Evolutionary conservation across 495 filamentous ascomycete species (phyloP).

Genomic region (Glutinoglossum americanum): DNA sequence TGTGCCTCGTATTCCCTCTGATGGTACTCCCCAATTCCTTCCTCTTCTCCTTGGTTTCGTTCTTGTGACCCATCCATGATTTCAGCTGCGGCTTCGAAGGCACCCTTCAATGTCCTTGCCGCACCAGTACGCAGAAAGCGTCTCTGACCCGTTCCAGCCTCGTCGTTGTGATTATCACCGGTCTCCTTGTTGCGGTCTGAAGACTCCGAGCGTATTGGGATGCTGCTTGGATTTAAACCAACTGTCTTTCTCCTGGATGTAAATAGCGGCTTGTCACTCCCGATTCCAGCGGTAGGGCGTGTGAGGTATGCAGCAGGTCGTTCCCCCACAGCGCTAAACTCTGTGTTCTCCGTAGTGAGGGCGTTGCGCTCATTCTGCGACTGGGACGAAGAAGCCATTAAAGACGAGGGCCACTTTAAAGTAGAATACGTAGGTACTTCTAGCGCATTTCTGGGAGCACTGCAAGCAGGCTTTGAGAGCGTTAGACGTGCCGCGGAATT

Average conservation of each 20-base stretch:
- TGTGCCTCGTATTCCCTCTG: neutral
- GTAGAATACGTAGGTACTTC: neutral
- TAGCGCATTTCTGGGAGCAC: neutral
- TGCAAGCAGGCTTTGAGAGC: neutral
- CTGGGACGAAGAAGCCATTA: neutral
- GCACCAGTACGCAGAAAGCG: neutral
- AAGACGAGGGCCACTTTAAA: neutral
- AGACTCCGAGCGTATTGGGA: neutral
- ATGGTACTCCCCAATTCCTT: neutral
- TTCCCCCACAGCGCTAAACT: neutral
- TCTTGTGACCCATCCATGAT: neutral
- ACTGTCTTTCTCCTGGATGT: neutral
- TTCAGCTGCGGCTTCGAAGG: neutral
- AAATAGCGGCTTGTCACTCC: neutral
- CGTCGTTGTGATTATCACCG: neutral
- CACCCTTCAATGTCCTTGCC: neutral
- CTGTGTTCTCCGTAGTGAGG: neutral
- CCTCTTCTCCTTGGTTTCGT: neutral
- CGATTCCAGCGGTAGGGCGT: neutral
- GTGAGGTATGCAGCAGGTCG: neutral
- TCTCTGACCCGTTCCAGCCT: neutral
- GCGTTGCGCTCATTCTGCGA: neutral
- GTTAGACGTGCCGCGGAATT: neutral
- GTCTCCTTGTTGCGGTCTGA: neutral
- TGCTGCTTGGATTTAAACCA: neutral